Percentiles rank a stretch among this genome's conserved stretches.
Conservation (phyloP, 164 flowering plant genomes). For the Magnolia kwangsiensis region DNA sequence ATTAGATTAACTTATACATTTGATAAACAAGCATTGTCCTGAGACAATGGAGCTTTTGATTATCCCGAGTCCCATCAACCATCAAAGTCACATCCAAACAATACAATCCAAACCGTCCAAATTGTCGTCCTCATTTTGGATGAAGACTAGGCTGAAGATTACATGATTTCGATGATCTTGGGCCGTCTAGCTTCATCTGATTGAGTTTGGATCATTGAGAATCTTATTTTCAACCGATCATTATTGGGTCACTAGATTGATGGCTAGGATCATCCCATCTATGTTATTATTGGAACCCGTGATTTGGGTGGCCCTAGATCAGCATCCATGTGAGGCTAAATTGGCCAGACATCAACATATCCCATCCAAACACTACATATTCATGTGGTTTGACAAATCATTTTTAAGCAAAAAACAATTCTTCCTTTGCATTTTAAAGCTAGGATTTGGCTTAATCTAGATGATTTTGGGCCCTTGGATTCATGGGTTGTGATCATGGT, state of each 20-base stretch:
- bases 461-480: neutral
- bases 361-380: neutral
- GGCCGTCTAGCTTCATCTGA: neutral
- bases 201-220: neutral
- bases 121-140: neutral
- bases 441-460: neutral
- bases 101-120: neutral
- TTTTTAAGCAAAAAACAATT: neutral
- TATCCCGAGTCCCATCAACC: neutral
- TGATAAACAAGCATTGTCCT: neutral
- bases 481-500: constrained; percentile 6
- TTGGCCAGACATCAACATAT: no score
- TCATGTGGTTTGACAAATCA: neutral
- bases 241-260: neutral
- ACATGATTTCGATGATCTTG: neutral
- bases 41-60: neutral
- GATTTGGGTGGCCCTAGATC: no score
- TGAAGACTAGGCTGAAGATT: neutral
- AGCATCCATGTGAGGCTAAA: no score
- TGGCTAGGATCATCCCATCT: no score
- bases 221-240: neutral
- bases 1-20: neutral
- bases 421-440: neutral
- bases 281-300: no score
- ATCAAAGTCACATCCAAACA: neutral